A percentile compares a stretch with the other conserved stretches of the same genome.
phyloP scores from a whole-genome alignment of 202 grass and related monocot species.

The Schoenoplectus triqueter region DNA sequence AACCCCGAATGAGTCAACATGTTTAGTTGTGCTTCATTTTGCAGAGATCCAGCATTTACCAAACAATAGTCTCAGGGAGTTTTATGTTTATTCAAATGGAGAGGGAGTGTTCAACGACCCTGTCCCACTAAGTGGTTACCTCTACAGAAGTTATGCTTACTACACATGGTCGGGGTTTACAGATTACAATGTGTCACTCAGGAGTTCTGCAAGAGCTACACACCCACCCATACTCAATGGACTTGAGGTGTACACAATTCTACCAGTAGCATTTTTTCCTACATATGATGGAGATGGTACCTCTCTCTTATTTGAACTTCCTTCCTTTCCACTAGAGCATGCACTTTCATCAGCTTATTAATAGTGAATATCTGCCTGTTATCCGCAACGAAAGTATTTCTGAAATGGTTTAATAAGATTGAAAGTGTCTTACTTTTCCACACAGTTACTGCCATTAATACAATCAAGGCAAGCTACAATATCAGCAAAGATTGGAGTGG shows the following conservation, averaged over 20 bases:
- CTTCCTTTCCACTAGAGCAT: no score
- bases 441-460: conserved; percentile 45
- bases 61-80: conserved; percentile 37
- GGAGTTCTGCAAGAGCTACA: conserved; percentile 38
- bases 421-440: background rate
- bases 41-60: conserved; percentile 34
- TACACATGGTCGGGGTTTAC: background rate
- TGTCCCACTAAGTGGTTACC: background rate
- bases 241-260: conserved; percentile 50
- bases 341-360: no score
- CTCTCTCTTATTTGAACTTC: background rate
- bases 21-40: conserved; percentile 39
- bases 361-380: background rate
- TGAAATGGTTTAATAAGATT: background rate
- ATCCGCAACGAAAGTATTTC: background rate
- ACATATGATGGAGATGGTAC: conserved; percentile 59
- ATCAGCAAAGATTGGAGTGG: conserved; percentile 54
- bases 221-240: conserved; percentile 65
- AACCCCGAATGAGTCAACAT: conserved; percentile 14
- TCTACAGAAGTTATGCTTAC: background rate
- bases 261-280: conserved; percentile 16
- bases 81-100: conserved; percentile 43
- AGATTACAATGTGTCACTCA: conserved; percentile 49
- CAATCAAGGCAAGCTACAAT: conserved; percentile 41
- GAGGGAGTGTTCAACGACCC: background rate